These are phyloP conservation scores for Akebia trifoliata DNA, from an alignment of 164 flowering plant species.

Conservation along the genomic window DNA sequence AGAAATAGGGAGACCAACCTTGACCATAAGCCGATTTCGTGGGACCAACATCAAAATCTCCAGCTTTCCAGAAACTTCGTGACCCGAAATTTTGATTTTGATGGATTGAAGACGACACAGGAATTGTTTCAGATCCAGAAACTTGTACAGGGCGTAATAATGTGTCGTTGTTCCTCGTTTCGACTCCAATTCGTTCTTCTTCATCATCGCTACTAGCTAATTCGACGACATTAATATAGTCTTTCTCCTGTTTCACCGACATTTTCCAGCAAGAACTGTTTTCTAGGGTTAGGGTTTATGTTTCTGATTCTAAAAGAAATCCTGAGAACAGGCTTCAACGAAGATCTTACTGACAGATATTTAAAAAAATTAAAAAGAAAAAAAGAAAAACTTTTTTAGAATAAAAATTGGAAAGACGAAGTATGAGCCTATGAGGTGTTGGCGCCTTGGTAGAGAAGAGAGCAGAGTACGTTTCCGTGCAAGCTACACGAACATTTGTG, in stretches of 20 bases:
- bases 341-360: too few relatives aligned
- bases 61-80: constrained; percentile 87
- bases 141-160: not conserved
- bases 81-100: constrained; percentile 25
- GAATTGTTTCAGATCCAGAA: not conserved
- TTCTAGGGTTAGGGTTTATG: constrained; percentile 3
- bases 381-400: too few relatives aligned
- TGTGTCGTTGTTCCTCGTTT: not conserved
- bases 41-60: constrained; percentile 35
- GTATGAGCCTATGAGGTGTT: too few relatives aligned
- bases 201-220: constrained; percentile 47
- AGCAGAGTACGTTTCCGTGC: too few relatives aligned
- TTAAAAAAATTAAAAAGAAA: too few relatives aligned
- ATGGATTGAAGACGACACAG: constrained; percentile 1
- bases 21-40: constrained; percentile 12
- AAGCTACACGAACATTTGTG: too few relatives aligned
- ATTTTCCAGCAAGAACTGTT: not conserved
- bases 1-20: constrained; percentile 18
- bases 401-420: too few relatives aligned
- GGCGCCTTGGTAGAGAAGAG: too few relatives aligned
- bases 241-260: constrained; percentile 12
- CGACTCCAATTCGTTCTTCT: constrained; percentile 8
- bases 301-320: too few relatives aligned
- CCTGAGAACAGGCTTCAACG: too few relatives aligned
- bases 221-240: constrained; percentile 22